phyloP scores from a whole-genome alignment of 2,329 filamentous ascomycete species.

The Grosmannia huntii region DNA sequence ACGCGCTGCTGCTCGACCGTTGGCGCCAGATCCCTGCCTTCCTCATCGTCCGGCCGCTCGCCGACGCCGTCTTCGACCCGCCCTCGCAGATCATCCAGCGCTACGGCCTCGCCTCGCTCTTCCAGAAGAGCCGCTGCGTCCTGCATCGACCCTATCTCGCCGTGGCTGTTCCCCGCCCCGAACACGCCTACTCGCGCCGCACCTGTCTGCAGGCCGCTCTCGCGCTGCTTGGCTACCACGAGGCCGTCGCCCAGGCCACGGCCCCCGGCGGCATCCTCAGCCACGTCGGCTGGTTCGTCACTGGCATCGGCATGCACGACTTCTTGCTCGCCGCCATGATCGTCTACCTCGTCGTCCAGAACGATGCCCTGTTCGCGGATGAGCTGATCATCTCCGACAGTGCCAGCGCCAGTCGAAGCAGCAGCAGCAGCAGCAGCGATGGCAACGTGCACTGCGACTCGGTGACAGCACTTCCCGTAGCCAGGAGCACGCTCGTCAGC shows the following conservation, averaged over 20 bases:
- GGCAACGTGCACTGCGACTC: neutral
- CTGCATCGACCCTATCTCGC: conserved; percentile 40
- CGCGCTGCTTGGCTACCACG: conserved; percentile 33
- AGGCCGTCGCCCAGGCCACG: conserved; percentile 31
- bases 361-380: conserved; percentile 17
- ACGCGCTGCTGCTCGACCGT: conserved; percentile 29
- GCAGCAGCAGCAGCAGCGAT: neutral
- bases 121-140: conserved; percentile 42
- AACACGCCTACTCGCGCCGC: conserved; percentile 39
- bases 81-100: conserved; percentile 36
- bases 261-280: conserved; percentile 41
- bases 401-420: neutral
- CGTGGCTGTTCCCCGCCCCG: conserved; percentile 25
- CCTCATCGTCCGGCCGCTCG: conserved; percentile 34
- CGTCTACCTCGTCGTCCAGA: conserved; percentile 38
- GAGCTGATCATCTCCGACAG: conserved; percentile 16
- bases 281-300: conserved; percentile 42
- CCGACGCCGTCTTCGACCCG: conserved; percentile 34
- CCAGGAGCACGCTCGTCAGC: conserved; percentile 21
- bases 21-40: conserved; percentile 34
- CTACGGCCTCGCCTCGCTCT: conserved; percentile 37
- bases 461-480: conserved; percentile 7
- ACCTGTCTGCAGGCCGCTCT: conserved; percentile 37
- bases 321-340: conserved; percentile 50
- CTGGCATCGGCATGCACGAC: conserved; percentile 44